Percentiles rank a stretch among this genome's conserved stretches.
These are phyloP conservation scores for Hordeum marinum DNA, from an alignment of 176 grass and related monocot species.

Conservation along the genomic window DNA sequence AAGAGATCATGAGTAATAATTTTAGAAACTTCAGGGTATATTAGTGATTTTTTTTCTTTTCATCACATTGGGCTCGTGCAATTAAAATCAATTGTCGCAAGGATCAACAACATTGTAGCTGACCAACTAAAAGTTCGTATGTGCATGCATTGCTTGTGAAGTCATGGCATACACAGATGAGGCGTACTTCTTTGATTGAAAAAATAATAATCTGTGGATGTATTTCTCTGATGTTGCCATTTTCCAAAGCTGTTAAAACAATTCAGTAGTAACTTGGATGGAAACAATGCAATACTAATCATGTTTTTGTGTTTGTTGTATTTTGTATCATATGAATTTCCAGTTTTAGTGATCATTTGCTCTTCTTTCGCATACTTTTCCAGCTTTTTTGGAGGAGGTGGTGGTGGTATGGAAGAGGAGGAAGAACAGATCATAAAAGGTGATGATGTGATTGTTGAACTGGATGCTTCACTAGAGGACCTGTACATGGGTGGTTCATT, in stretches of 20 bases:
- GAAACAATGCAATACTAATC: background rate
- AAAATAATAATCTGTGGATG: too few relatives aligned
- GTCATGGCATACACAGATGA: background rate
- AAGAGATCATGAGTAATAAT: background rate
- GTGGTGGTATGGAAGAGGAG: conserved; percentile 71
- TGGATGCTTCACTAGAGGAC: conserved; percentile 94
- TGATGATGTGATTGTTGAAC: conserved; percentile 93
- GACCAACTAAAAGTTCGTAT: background rate
- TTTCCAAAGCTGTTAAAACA: background rate
- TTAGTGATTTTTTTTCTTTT: background rate
- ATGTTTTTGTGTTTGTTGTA: background rate
- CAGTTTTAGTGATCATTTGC: conserved; percentile 1
- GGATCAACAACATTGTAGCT: background rate
- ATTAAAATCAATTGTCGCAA: background rate
- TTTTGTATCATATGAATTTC: background rate
- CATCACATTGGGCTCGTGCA: background rate
- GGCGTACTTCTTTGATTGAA: background rate
- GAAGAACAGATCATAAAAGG: conserved; percentile 88
- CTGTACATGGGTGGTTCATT: conserved; percentile 95
- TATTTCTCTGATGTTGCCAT: background rate
- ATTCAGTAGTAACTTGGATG: background rate
- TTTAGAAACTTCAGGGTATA: background rate
- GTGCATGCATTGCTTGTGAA: background rate
- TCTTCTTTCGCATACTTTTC: conserved; percentile 6
- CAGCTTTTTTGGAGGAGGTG: conserved; percentile 89